phyloP scores from a whole-genome alignment of 2,329 filamentous ascomycete genomes.

The Arthrobotrys megalospora region DNA sequence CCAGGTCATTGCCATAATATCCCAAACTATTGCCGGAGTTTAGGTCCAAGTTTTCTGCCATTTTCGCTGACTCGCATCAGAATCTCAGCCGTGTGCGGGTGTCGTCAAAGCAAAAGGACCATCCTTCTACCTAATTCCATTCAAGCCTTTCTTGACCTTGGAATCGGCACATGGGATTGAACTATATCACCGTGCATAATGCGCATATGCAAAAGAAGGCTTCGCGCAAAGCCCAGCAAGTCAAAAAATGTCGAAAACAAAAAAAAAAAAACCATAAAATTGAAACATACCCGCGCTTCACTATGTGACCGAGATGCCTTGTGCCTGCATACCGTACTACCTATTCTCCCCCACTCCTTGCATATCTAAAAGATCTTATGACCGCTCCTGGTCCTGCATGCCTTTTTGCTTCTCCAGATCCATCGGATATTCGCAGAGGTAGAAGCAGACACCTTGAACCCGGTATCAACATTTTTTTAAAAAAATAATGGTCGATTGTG shows the following conservation, averaged over 20 bases:
- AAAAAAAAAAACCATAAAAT: neutral
- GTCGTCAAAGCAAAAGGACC: neutral
- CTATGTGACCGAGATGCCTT: conserved; percentile 8
- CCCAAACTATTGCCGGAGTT: conserved; percentile 24
- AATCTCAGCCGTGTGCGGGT: conserved; percentile 12
- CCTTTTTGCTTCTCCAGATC: neutral
- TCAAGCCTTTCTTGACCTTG: conserved; percentile 16
- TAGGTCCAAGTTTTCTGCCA: conserved; percentile 5
- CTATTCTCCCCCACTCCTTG: conserved; percentile 2
- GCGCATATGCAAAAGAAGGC: neutral
- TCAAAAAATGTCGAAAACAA: no score
- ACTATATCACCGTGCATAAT: neutral
- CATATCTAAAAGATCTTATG: conserved; percentile 16
- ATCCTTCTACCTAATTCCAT: conserved; percentile 5
- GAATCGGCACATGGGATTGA: neutral
- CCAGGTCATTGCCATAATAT: conserved; percentile 10
- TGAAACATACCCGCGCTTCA: conserved; percentile 19
- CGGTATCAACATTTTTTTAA: neutral
- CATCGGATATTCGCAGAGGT: neutral
- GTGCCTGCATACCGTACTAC: neutral
- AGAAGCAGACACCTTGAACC: neutral
- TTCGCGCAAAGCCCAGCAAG: no score
- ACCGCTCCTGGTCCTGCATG: conserved; percentile 5
- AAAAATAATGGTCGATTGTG: neutral
- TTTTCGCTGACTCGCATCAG: conserved; percentile 16